Conservation (phyloP, 2,329 filamentous ascomycete genomes). For the Cadophora gregata region DNA sequence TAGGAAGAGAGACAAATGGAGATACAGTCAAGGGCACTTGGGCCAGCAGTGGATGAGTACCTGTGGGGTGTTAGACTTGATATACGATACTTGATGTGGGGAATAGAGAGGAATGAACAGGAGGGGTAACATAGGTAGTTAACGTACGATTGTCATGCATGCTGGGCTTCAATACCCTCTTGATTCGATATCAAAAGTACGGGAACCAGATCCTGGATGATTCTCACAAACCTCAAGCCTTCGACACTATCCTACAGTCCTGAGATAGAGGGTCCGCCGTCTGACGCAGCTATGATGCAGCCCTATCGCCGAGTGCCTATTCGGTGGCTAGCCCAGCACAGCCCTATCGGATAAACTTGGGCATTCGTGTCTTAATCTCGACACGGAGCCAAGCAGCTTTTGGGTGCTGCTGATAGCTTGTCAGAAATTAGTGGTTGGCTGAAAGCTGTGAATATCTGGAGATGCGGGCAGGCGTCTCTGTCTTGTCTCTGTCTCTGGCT, state of each 20-base stretch:
- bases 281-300: neutral
- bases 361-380: neutral
- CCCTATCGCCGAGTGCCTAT: neutral
- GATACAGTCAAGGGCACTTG: conserved; percentile 94
- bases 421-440: neutral
- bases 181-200: neutral
- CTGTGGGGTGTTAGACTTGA: conserved; percentile 49
- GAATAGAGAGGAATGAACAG: neutral
- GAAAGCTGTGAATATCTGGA: neutral
- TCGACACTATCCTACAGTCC: neutral
- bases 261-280: neutral
- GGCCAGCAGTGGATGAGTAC: conserved; percentile 84
- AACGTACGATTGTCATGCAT: conserved; percentile 44
- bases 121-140: neutral
- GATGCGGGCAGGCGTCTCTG: neutral
- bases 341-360: neutral
- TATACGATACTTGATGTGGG: neutral
- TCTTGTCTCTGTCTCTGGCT: no score
- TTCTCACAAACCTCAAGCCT: neutral
- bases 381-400: neutral
- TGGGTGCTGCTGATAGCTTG: neutral
- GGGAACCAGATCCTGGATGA: neutral
- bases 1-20: conserved; percentile 89
- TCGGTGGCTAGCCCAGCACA: neutral
- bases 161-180: neutral